Percentiles rank a stretch among this genome's conserved stretches.
phyloP scores from a whole-genome alignment of 2,329 filamentous ascomycete species.

The Coniochaeta prunicola region DNA sequence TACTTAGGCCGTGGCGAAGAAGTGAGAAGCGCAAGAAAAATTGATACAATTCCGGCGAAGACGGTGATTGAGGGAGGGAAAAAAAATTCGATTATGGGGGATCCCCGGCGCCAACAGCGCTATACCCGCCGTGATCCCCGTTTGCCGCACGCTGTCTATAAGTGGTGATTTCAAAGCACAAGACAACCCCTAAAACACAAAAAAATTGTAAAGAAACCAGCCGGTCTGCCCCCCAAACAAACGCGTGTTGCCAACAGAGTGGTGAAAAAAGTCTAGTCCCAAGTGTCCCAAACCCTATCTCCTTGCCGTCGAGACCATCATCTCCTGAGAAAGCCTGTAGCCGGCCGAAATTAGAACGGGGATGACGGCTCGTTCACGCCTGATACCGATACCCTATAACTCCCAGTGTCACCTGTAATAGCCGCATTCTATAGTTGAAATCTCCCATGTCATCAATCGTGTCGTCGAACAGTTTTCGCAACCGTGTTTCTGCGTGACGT shows the following conservation, averaged over 20 bases:
- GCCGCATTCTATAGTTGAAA: neutral
- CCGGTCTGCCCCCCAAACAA: neutral
- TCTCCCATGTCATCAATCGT: constrained; percentile 6
- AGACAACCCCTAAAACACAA: too few species aligned
- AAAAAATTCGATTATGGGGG: neutral
- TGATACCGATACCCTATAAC: constrained; percentile 11
- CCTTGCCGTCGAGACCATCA: neutral
- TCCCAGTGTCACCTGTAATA: neutral
- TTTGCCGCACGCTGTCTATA: constrained; percentile 2
- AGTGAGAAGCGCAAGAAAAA: too few species aligned
- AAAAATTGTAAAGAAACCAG: neutral
- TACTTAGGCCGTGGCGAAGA: too few species aligned
- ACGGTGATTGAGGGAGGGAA: neutral
- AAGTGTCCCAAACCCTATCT: neutral
- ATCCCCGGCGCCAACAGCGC: neutral
- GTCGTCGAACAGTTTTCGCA: constrained; percentile 6
- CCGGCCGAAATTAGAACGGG: neutral
- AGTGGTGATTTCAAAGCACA: constrained; percentile 14
- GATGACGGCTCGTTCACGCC: neutral
- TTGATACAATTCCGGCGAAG: neutral
- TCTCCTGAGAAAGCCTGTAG: neutral
- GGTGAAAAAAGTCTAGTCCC: neutral
- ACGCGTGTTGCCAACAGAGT: constrained; percentile 4
- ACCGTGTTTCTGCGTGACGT: neutral
- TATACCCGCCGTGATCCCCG: neutral